Evolutionary conservation across 345 rosid genomes (phyloP), one percentile per base, ranked within the genome.

Genomic region (Acer yangbiense): DNA sequence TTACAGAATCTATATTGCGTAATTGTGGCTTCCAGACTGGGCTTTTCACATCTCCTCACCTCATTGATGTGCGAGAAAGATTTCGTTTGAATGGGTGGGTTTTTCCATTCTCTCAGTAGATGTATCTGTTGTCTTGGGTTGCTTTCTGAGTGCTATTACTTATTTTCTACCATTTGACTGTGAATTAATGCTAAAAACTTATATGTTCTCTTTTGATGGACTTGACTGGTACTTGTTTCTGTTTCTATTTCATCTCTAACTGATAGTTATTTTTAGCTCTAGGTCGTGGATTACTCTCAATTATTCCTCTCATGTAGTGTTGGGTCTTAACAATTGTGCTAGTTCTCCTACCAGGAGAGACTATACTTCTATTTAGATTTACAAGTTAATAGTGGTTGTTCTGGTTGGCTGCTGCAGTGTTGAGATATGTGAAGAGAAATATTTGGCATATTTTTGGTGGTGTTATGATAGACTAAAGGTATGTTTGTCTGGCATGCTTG

Each of bases 1-100:
- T 96, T 75, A 58, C 93, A 1, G 98, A 96, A 87, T 91, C 97
- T 46, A 94, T 94, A 74, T 86, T 96, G 52, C 93, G 94, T 39
- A 80, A 84, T 65, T 94, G 91, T 76, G 95, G 98, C 72, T 91
- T 94, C 78, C 93, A 77, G 74, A 96, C 98, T 14, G 98, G 99
- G 61, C 92, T 96, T 65, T 96, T 96, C 82, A 92, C 97, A 1
- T 96, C 98, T 73, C 99, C 99, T 79, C 98, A 92, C 82, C 95
- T 96, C 74, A 88, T 94, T 12, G 98, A 92, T 89, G 88, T 94
- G 63, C 83, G 99, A 32, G 97, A 96, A 87, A 89, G 99, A 79
- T 96, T 96, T 77, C 93, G 91, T 65, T 79, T 96, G 81, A 85
- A 92, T 74, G 95, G 99, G 98, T 96, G 76, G 89, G 89, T 67